Conservation (phyloP, 83 land plant species). For the Diphasiastrum complanatum region DNA sequence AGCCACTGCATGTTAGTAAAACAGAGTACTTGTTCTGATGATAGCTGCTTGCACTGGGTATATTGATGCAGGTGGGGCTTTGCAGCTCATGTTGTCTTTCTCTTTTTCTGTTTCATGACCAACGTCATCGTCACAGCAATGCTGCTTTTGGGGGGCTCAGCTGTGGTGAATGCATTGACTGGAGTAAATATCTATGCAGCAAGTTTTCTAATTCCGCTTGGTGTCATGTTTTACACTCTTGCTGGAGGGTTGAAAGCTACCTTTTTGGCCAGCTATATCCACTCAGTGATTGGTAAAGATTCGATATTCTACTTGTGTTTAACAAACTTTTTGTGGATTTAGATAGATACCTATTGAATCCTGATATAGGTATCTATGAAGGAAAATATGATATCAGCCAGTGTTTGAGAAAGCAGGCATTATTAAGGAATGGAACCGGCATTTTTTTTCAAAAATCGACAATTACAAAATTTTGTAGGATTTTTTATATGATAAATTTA, state of each 20-base stretch:
- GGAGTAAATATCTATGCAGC: conserved; percentile 92
- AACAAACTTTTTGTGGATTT: no score
- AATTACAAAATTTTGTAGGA: no score
- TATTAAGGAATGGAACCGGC: no score
- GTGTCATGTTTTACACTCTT: conserved; percentile 84
- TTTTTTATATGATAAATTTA: no score
- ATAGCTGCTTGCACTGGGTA: no score
- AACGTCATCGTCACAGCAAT: conserved; percentile 97
- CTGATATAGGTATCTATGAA: no score
- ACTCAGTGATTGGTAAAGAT: conserved; percentile 78
- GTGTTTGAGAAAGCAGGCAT: no score
- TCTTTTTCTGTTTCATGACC: conserved; percentile 78
- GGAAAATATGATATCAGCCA: no score
- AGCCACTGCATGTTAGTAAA: not conserved
- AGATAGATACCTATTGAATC: no score
- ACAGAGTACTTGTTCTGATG: not conserved
- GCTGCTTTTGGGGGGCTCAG: conserved; percentile 93
- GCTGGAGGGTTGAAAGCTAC: conserved; percentile 96
- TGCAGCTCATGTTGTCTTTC: conserved; percentile 77
- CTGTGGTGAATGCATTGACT: conserved; percentile 89
- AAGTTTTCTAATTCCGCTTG: conserved; percentile 94
- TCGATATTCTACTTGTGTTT: not conserved
- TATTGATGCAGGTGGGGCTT: conserved; percentile 89
- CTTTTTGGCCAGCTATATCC: conserved; percentile 91
- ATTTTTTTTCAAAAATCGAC: no score